Base-by-base conservation (phyloP, 75 land plant genomes). In the Pseudotsuga menziesii region DNA sequence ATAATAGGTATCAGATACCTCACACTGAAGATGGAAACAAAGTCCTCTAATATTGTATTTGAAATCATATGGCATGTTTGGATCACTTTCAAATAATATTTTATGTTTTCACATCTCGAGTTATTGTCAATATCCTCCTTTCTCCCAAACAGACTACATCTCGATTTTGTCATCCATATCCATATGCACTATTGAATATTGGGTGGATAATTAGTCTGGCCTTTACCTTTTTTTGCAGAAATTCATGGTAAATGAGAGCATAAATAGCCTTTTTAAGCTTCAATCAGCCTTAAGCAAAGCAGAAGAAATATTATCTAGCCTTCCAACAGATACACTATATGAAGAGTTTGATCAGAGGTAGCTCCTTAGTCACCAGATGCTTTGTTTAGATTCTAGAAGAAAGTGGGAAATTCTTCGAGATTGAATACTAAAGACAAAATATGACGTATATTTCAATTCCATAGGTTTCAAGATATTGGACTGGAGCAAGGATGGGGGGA, bases 401-500 rank as follows among this genome's bases (percentile, higher is more conserved):
- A 62, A 22, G 13, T 17, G 17, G 11, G 23, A 25, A 25, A 25
- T 25, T 22, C 17, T 62, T 62, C 12, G 4, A 12, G 26, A 22
- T 62, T 16, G 19, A 2, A 12, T 12, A 11, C 12, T 48, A 48
- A 48, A 48, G 54, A 9, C 1, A 9, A 48, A 48, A 48, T 48
- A 48, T 48, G 11, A 48, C 9, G 54, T 9, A 48, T 48, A 48
- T 9, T 48, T 9, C 12, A 48, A 48, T 48, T 48, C 54, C 54
- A 58, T 82, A 97, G 99, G 81, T 74, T 97, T 35, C 86, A 91
- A 67, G 90, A 91, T 14, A 80, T 87, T 83, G 99, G 99, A 4
- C 81, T 97, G 62, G 98, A 92, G 84, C 92, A 87, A 76, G 99
- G 99, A 52, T 73, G 75, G 75, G 75, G 75, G 62, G 78, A 82